Conservation (phyloP, 148 eudicot species). For the Rhododendron henanense region DNA sequence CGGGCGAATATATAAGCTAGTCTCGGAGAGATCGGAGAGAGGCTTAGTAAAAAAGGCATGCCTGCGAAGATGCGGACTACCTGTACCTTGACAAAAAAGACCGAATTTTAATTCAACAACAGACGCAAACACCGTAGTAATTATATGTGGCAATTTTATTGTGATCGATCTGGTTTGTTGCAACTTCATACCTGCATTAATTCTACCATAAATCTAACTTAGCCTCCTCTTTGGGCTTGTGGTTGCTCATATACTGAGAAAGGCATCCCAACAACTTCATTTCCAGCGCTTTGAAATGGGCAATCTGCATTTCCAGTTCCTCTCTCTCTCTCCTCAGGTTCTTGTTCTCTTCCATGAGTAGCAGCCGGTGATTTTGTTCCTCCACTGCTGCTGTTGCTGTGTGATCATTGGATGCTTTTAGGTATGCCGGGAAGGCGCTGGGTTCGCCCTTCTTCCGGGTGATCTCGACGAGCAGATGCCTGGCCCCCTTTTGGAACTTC, state of each 20-base stretch:
- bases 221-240: constrained; percentile 13
- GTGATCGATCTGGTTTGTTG: neutral
- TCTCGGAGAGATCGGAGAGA: neutral
- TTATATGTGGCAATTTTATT: neutral
- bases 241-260: constrained; percentile 13
- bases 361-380: neutral
- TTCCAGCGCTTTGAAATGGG: constrained; percentile 27
- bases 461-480: constrained; percentile 31
- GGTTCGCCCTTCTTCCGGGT: constrained; percentile 29
- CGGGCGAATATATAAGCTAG: neutral
- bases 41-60: neutral
- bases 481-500: constrained; percentile 24
- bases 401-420: constrained; percentile 11
- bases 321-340: constrained; percentile 20
- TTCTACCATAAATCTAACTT: neutral
- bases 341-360: constrained; percentile 32
- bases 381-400: neutral
- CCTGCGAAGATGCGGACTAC: too few species aligned
- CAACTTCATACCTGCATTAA: neutral
- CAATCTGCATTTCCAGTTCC: constrained; percentile 31
- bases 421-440: constrained; percentile 25
- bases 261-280: constrained; percentile 21
- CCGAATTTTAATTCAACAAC: neutral
- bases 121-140: neutral
- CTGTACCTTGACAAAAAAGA: neutral